These are phyloP conservation scores for Leishmania tarentolae DNA, from an alignment of 208 protist species.

Conservation along the genomic window DNA sequence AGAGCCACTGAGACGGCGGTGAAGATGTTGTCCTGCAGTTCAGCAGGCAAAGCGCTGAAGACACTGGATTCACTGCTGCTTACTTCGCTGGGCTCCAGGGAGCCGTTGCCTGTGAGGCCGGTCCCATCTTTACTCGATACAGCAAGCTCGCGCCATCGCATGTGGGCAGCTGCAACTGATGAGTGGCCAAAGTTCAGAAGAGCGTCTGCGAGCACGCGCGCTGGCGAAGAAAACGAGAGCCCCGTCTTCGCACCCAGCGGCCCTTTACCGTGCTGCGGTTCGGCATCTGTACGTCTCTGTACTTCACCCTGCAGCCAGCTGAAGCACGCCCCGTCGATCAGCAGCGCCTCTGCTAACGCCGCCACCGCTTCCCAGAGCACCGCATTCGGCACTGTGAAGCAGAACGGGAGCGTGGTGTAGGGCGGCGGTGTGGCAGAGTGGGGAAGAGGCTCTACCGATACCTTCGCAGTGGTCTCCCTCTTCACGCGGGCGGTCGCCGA, in stretches of 20 bases:
- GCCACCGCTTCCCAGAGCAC: slow-evolving; percentile 33
- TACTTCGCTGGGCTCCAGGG: neutral
- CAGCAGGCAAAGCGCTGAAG: neutral
- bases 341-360: slow-evolving; percentile 25
- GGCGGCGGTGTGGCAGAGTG: neutral
- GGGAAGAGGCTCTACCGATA: neutral
- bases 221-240: neutral
- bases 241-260: neutral
- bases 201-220: slow-evolving; percentile 7
- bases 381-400: slow-evolving; percentile 13
- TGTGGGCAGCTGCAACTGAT: neutral
- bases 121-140: neutral
- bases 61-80: neutral
- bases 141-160: neutral
- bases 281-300: neutral
- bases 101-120: neutral
- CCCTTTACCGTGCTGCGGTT: neutral
- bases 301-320: slow-evolving; percentile 13
- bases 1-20: slow-evolving; percentile 5
- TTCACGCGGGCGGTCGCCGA: neutral
- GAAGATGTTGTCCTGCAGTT: slow-evolving; percentile 3
- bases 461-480: neutral
- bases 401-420: neutral
- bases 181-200: slow-evolving; percentile 11
- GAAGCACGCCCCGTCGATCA: slow-evolving; percentile 22